Conservation (phyloP, 495 filamentous ascomycete genomes). For the Antarctomyces pellizariae region DNA sequence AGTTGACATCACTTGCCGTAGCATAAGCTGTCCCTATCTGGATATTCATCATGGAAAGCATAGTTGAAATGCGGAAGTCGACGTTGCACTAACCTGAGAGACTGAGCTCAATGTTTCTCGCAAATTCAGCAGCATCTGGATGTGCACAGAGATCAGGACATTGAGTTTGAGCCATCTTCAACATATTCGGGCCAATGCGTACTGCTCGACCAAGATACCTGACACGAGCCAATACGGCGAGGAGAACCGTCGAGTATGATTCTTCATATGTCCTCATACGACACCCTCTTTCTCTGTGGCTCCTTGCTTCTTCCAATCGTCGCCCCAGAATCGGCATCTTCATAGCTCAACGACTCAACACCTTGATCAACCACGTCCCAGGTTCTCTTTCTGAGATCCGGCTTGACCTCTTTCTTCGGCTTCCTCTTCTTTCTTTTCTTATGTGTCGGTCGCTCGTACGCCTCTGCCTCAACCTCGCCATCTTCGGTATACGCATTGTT, state of each 20-base stretch:
- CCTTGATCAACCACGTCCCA: constrained; percentile 31
- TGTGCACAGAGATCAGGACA: too few relatives aligned
- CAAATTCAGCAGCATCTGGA: too few relatives aligned
- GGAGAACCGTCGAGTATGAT: too few relatives aligned
- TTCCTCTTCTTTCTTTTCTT: constrained; percentile 18
- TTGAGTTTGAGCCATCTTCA: too few relatives aligned
- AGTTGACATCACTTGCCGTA: constrained; percentile 33
- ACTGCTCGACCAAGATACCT: too few relatives aligned
- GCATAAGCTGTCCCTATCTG: constrained; percentile 99
- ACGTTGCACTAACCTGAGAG: too few relatives aligned
- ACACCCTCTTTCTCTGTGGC: constrained; percentile 20
- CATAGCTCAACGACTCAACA: constrained; percentile 27
- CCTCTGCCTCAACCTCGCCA: constrained; percentile 8
- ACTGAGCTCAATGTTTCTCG: too few relatives aligned
- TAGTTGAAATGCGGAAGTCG: too few relatives aligned
- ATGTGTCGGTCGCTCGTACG: constrained; percentile 15
- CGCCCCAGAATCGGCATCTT: constrained; percentile 15
- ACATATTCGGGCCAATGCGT: too few relatives aligned
- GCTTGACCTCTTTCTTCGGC: constrained; percentile 19
- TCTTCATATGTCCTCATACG: constrained; percentile 32
- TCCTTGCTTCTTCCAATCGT: constrained; percentile 8
- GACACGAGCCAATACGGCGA: too few relatives aligned
- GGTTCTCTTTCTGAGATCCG: constrained; percentile 31
- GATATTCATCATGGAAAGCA: constrained; percentile 84
- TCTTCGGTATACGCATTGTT: constrained; percentile 12